These are phyloP conservation scores for Syncephalis fuscata DNA, from an alignment of 371 early-diverging fungal species.

Conservation along the genomic window DNA sequence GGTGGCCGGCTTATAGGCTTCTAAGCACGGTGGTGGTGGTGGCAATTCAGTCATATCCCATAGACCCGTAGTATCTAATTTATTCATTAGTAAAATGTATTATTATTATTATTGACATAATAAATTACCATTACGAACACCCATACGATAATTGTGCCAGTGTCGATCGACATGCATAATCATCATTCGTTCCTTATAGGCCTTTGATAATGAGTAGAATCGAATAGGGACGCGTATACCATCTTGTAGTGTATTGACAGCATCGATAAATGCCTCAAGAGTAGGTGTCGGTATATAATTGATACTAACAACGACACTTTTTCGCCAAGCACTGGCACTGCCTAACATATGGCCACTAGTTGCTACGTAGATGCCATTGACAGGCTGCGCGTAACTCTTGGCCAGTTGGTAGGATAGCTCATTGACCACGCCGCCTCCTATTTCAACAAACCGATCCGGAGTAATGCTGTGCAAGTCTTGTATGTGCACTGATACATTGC, in stretches of 20 bases:
- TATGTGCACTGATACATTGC: constrained; percentile 26
- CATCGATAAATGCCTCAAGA: constrained; percentile 57
- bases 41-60: constrained; percentile 37
- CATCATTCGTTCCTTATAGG: constrained; percentile 49
- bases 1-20: constrained; percentile 31
- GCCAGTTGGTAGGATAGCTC: constrained; percentile 79
- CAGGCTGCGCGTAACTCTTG: constrained; percentile 45
- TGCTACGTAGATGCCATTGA: constrained; percentile 67
- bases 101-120: constrained; percentile 17
- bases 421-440: constrained; percentile 74
- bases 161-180: constrained; percentile 64
- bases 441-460: constrained; percentile 52
- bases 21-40: constrained; percentile 30
- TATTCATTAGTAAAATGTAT: neutral
- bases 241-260: constrained; percentile 43
- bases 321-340: constrained; percentile 32
- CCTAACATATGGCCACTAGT: constrained; percentile 49
- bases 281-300: constrained; percentile 51
- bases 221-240: constrained; percentile 64
- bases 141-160: constrained; percentile 65
- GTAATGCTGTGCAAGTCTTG: constrained; percentile 66
- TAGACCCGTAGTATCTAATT: constrained; percentile 38
- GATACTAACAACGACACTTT: constrained; percentile 40
- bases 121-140: constrained; percentile 33
- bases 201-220: constrained; percentile 42